Conservation (phyloP, 2,329 filamentous ascomycete species). For the Neopestalotiopsis clavispora region DNA sequence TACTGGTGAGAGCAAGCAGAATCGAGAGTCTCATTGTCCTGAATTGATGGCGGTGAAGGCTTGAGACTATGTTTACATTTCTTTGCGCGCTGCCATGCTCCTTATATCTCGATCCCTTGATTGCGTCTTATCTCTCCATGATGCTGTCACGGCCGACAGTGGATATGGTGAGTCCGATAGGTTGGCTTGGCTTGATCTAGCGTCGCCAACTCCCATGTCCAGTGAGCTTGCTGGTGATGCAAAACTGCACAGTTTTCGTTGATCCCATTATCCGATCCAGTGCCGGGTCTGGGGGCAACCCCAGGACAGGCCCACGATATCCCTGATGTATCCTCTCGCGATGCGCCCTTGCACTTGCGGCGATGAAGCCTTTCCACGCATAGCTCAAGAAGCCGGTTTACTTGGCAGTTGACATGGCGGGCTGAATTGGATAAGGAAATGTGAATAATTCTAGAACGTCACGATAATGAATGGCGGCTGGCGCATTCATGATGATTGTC, state of each 20-base stretch:
- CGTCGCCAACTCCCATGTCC: background rate
- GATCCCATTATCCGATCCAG: background rate
- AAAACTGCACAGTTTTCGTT: background rate
- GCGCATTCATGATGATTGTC: background rate
- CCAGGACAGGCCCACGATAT: background rate
- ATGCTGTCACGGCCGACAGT: conserved; percentile 2
- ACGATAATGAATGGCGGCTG: background rate
- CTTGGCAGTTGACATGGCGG: background rate
- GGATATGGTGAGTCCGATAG: background rate
- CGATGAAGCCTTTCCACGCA: conserved; percentile 4
- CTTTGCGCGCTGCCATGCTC: background rate
- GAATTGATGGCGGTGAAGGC: background rate
- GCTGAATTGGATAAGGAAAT: background rate
- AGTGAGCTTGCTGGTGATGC: background rate
- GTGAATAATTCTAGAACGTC: conserved; percentile 1
- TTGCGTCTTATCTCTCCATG: conserved; percentile 11
- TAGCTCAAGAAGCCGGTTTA: background rate
- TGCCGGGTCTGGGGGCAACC: background rate
- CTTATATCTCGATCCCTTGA: background rate
- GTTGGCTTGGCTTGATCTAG: conserved; percentile 8
- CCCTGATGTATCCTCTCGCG: background rate
- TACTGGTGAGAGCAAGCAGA: background rate
- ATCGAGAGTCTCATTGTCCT: background rate
- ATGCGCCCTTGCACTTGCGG: background rate
- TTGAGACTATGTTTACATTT: background rate